Evolutionary conservation across 345 rosid genomes (phyloP), one percentile per base, ranked within the genome.

Genomic region (Raphanus raphanistrum): DNA sequence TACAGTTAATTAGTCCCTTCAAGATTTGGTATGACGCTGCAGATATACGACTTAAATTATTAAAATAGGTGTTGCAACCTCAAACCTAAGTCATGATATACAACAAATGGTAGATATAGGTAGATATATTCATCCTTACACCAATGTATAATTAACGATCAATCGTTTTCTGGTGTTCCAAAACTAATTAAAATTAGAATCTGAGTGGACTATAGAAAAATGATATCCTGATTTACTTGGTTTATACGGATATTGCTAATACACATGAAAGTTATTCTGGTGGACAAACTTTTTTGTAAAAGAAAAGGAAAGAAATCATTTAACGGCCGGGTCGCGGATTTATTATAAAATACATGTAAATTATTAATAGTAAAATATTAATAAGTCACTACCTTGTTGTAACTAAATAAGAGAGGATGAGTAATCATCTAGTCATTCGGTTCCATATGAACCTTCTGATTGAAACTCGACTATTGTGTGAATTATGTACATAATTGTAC

Each of bases 211-310:
- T 10, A 8, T 38, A 38, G 45, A 38, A 38, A 38, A n/a, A n/a
- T n/a, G 16, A 61, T 61, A 28, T 61, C 65, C 4, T 61, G 65
- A 60, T 60, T 60, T 17, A 60, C 64, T 35, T 28, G 61, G 61
- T 16, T 52, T 16, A 54, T 16, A 54, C 11, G 59, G 27, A 7
- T 52, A 16, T 12, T 15, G 8, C 17, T 15, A 6, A 16, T 52
- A 54, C 4, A 16, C 59, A 4, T 54, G 26, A n/a, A n/a, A 50
- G 8, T 50, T 50, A 4, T 1, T 13, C n/a, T n/a, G n/a, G n/a
- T n/a, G n/a, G n/a, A n/a, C n/a, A n/a, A n/a, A n/a, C n/a, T n/a
- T n/a, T n/a, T n/a, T n/a, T n/a, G n/a, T n/a, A n/a, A n/a, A n/a
- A n/a, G n/a, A n/a, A n/a, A n/a, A n/a, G n/a, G n/a, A n/a, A n/a